Evolutionary conservation across 345 rosid species (phyloP), one percentile per base, ranked within the genome.

Genomic region (Kernera saxatilis): DNA sequence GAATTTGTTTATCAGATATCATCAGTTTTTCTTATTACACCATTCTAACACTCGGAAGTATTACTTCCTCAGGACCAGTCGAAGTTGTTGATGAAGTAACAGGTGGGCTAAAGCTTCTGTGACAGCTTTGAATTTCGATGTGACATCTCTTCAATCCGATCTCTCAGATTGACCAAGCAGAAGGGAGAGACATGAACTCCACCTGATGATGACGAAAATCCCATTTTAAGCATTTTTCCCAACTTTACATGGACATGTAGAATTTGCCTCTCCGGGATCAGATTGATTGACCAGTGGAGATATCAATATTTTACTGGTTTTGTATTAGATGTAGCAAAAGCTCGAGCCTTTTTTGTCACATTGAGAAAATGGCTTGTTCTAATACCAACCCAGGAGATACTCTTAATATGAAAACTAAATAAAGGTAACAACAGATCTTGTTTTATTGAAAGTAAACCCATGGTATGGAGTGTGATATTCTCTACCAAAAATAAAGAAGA

Each of bases 11-110:
- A 23, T 32, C 2, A 35, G 25, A 11, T 18, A 13, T 25, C 9
- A 33, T 62, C 26, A 21, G 53, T 17, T 30, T 67, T 67, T 50
- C 23, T 12, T 39, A 32, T 26, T 6, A 19, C 9, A 37, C 29
- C 46, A 64, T 14, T 45, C 39, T 46, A 21, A 69, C 17, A 21
- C 59, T 32, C 37, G 11, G 32, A 71, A 46, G 3, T 70, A 14
- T 58, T 56, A 50, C 52, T 39, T 49, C 58, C 61, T 63, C 83
- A 93, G 98, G 99, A 79, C 98, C 99, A 32, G 84, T 94, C 21
- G 89, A 85, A 67, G 83, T 91, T 71, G 93, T 94, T 3, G 97
- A 94, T 65, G 92, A 89, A 32, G 96, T 94, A 37, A 91, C 99
- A 5, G 99, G 99, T 58, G 97, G 88, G 53, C 77, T 94, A 64